phyloP scores from a whole-genome alignment of 345 rosid species.

The Eucalyptus paniculata region DNA sequence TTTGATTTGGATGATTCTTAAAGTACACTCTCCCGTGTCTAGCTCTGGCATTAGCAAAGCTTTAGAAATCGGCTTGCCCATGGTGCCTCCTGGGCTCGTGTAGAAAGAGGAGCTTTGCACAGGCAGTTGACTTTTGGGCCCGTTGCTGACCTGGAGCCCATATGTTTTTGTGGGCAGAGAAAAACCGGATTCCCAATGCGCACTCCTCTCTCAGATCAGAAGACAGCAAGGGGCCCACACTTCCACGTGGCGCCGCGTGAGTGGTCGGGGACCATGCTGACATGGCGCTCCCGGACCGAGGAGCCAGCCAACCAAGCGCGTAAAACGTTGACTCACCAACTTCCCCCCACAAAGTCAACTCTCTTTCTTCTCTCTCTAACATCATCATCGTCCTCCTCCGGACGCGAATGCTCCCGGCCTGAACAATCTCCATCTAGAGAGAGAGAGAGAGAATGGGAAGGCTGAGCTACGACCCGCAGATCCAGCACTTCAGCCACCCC shows the following conservation, averaged over 20 bases:
- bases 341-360: neutral
- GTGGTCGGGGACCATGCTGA: too few species aligned
- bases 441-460: constrained; percentile 19
- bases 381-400: neutral
- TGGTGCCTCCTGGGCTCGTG: neutral
- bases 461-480: constrained; percentile 15
- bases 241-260: too few species aligned
- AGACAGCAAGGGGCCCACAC: too few species aligned
- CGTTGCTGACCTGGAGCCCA: neutral
- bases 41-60: neutral
- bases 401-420: neutral
- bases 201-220: neutral
- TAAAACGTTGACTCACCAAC: neutral
- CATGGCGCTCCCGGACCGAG: neutral
- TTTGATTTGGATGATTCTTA: too few species aligned
- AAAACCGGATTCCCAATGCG: neutral
- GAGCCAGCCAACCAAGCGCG: neutral
- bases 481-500: constrained; percentile 47
- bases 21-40: neutral
- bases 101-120: neutral
- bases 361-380: neutral
- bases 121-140: neutral
- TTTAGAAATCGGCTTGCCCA: neutral
- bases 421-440: neutral
- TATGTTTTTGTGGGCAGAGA: neutral